Conservation (phyloP, 495 filamentous ascomycete species). For the Peziza echinospora region DNA sequence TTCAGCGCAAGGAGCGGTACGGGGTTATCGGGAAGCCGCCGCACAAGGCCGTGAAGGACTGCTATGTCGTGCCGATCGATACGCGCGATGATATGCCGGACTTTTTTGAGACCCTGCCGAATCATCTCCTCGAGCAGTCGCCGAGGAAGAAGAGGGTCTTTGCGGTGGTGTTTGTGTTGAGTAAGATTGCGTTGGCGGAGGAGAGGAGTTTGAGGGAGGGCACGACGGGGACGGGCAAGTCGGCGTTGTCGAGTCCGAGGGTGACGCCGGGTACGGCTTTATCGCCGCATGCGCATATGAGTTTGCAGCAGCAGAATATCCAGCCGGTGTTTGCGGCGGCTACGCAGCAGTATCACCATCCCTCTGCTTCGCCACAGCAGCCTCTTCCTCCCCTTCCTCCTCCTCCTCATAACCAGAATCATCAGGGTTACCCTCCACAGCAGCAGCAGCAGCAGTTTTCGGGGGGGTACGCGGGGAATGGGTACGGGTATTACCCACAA, state of each 20-base stretch:
- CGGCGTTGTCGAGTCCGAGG: neutral
- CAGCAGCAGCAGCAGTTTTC: constrained; percentile 4
- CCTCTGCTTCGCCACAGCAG: neutral
- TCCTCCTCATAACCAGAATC: neutral
- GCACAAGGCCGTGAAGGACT: constrained; percentile 15
- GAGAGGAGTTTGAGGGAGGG: constrained; percentile 41
- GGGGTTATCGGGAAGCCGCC: constrained; percentile 17
- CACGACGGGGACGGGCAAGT: constrained; percentile 29
- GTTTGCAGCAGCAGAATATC: constrained; percentile 6
- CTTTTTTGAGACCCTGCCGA: constrained; percentile 10
- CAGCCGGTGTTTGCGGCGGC: neutral
- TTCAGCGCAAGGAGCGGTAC: constrained; percentile 37
- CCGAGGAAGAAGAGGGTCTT: constrained; percentile 1
- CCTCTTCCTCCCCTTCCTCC: neutral
- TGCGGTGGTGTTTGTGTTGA: neutral
- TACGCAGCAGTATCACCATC: constrained; percentile 5
- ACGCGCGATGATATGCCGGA: constrained; percentile 16
- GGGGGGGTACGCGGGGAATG: constrained; percentile 1
- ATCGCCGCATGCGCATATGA: constrained; percentile 1
- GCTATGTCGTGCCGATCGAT: constrained; percentile 19
- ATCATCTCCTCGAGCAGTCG: neutral
- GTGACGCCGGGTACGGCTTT: constrained; percentile 9
- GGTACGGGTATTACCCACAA: constrained; percentile 1
- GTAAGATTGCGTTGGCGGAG: constrained; percentile 27
- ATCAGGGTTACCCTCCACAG: neutral